phyloP scores from a whole-genome alignment of 2,329 filamentous ascomycete genomes.

The Ophiosphaerella narmari region DNA sequence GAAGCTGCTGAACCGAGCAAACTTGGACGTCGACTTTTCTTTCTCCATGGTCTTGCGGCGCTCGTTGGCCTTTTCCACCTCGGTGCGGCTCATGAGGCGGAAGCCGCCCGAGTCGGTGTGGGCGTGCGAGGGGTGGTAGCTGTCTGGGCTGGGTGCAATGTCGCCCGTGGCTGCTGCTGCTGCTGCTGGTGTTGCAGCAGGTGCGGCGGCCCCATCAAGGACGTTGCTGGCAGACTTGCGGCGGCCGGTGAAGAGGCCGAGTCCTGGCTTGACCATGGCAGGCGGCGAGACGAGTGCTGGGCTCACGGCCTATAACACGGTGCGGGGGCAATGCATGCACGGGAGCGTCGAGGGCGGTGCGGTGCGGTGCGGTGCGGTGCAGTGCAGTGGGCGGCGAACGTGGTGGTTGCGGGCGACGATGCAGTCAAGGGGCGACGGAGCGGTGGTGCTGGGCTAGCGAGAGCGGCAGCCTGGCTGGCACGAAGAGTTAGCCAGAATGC shows the following conservation, averaged over 20 bases:
- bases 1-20: slow-evolving; percentile 42
- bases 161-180: background rate
- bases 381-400: too few species aligned
- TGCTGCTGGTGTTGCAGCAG: too few species aligned
- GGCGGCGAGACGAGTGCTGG: slow-evolving; percentile 16
- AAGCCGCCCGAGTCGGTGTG: slow-evolving; percentile 35
- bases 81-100: slow-evolving; percentile 40
- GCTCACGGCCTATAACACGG: slow-evolving; percentile 22
- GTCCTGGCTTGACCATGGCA: slow-evolving; percentile 39
- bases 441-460: slow-evolving; percentile 3
- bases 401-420: background rate
- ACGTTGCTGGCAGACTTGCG: slow-evolving; percentile 46
- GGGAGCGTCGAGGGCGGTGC: background rate
- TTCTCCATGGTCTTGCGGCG: slow-evolving; percentile 36
- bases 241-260: slow-evolving; percentile 40
- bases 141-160: slow-evolving; percentile 26
- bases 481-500: slow-evolving; percentile 7
- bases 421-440: slow-evolving; percentile 4
- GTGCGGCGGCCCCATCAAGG: slow-evolving; percentile 32
- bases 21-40: slow-evolving; percentile 37
- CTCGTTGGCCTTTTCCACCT: slow-evolving; percentile 35
- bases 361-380: too few species aligned
- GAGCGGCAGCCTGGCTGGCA: slow-evolving; percentile 6
- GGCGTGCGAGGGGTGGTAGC: slow-evolving; percentile 12
- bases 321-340: slow-evolving; percentile 25